Percentiles rank a stretch among this genome's conserved stretches.
phyloP scores from a whole-genome alignment of 768 basidiomycete genomes.

The Kwoniella botswanensis region DNA sequence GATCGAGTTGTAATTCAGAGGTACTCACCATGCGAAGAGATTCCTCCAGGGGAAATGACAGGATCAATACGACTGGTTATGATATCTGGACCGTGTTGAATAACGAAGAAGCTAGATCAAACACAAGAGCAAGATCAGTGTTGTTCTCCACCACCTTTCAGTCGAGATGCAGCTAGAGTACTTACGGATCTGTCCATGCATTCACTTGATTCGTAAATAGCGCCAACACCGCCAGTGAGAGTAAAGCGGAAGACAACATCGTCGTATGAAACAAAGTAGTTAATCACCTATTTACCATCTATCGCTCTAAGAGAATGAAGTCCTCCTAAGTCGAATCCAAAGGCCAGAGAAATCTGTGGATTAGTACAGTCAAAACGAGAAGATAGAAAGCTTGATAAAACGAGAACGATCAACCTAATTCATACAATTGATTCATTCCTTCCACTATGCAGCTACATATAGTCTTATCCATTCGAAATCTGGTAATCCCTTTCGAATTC shows the following conservation, averaged over 20 bases:
- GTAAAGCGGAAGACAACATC: background rate
- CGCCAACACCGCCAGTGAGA: background rate
- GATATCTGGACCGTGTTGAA: conserved; percentile 15
- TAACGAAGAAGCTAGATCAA: conserved; percentile 21
- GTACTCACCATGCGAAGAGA: conserved; percentile 23
- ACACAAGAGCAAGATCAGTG: background rate
- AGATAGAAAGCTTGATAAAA: too few species aligned
- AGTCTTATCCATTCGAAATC: background rate
- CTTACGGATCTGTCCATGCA: conserved; percentile 23
- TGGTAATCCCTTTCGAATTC: background rate
- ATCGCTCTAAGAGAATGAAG: background rate
- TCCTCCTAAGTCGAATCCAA: too few species aligned
- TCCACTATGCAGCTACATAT: too few species aligned
- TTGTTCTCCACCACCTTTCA: background rate
- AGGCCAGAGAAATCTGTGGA: too few species aligned
- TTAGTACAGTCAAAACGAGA: too few species aligned
- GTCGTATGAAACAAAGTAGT: background rate
- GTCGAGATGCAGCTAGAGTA: background rate
- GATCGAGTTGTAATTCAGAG: background rate
- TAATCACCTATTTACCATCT: background rate
- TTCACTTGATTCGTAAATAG: background rate
- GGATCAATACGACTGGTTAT: conserved; percentile 27
- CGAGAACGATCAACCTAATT: background rate
- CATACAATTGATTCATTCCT: too few species aligned
- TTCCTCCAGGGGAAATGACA: conserved; percentile 22